Conservation (phyloP, 495 filamentous ascomycete species). For the Lasiosphaeria hispida region DNA sequence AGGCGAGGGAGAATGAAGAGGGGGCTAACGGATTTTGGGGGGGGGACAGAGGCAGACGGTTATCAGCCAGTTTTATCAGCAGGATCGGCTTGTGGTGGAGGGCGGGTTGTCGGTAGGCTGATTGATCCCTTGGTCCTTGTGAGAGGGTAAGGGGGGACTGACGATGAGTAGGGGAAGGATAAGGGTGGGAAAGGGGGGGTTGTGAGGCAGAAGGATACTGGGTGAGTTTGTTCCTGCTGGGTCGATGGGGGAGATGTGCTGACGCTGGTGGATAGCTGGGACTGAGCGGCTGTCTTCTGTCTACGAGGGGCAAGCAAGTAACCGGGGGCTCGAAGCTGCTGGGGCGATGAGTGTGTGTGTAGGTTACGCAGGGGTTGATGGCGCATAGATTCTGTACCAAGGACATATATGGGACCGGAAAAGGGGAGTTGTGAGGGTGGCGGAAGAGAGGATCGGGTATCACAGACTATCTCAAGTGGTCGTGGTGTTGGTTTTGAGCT, state of each 20-base stretch:
- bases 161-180: conserved; percentile 65
- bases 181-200: conserved; percentile 58
- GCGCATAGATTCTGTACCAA: conserved; percentile 3
- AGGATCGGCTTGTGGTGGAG: conserved; percentile 91
- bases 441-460: no score
- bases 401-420: neutral
- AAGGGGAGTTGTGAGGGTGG: neutral
- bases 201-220: conserved; percentile 34
- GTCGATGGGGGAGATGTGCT: neutral
- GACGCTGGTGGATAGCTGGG: conserved; percentile 18
- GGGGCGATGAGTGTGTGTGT: neutral
- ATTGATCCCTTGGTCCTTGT: no score
- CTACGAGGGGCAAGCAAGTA: neutral
- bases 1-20: neutral
- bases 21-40: neutral
- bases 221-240: conserved; percentile 18
- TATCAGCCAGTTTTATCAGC: conserved; percentile 90
- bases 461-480: no score
- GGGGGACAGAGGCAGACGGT: conserved; percentile 80
- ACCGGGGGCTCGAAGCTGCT: neutral
- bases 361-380: neutral
- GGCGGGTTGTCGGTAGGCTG: conserved; percentile 60
- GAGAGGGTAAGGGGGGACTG: conserved; percentile 4
- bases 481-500: no score
- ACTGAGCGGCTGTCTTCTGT: conserved; percentile 9